Evolutionary conservation across 2,329 filamentous ascomycete species (phyloP), one percentile per base, ranked within the genome.

Genomic region (Ophiognomonia clavigignenti-juglandacearum): DNA sequence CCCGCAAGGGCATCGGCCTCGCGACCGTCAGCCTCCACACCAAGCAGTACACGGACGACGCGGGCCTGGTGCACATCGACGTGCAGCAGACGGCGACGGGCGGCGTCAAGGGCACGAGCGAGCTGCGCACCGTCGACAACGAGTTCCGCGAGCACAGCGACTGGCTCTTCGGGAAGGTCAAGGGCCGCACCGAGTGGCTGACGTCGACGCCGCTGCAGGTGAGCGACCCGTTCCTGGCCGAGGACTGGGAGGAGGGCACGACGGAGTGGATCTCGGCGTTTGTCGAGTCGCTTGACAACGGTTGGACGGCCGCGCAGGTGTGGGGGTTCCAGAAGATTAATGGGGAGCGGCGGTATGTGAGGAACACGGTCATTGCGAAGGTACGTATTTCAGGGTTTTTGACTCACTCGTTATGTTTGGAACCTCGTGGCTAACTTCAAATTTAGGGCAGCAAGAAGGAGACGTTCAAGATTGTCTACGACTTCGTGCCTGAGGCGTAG

Each of bases 81-180:
- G 83, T 90, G 61, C 77, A 81, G 48, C 88, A 95, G 69, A 72
- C 77, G 39, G 73, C 79, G 31, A 87, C 85, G 8, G 88, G 83
- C 50, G 85, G 83, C 46, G 71, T 95, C 53, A 79, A 78, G 59
- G 83, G 80, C 57, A 90, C 71, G 41, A 61, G 69, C 35, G 78
- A 82, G 72, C 63, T 65, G 54, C 77, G 78, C 49, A 75, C 70
- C 60, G 58, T 77, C 43, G 77, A 82, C 68, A 60, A 65, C 62
- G 57, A 56, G 45, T 64, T 56, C 56, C 82, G 85, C 56, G 76
- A 79, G 53, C 87, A 91, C 71, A 70, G 69, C 20, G 89, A 96
- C 71, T 83, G 82, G 73, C 78, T 95, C 55, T 96, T 95, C 63
- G 90, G 90, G 49, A 70, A 68, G 46, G 76, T 93, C 53, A 70